These are phyloP conservation scores for Saitozyma podzolica DNA, from an alignment of 768 basidiomycete species.

Conservation along the genomic window DNA sequence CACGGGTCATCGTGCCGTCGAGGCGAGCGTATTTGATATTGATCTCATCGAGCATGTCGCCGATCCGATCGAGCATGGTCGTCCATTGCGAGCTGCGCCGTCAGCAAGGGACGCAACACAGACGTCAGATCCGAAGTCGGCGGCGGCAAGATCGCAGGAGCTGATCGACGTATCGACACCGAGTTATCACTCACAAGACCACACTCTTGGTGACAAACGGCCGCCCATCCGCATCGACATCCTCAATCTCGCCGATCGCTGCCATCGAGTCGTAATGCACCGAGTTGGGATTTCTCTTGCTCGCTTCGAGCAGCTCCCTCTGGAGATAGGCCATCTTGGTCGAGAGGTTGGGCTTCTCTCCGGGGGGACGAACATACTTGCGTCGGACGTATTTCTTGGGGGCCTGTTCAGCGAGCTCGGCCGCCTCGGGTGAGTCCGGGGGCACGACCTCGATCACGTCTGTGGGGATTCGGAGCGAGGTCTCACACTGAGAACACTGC, in stretches of 20 bases:
- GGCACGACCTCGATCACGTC: slow-evolving; percentile 83
- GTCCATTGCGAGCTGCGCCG: slow-evolving; percentile 84
- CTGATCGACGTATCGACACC: not conserved
- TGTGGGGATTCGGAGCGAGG: slow-evolving; percentile 60
- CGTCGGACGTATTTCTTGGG: slow-evolving; percentile 27
- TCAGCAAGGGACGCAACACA: not conserved
- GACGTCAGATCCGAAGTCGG: not conserved
- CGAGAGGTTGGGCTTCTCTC: slow-evolving; percentile 57
- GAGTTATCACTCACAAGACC: slow-evolving; percentile 72
- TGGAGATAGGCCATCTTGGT: slow-evolving; percentile 87
- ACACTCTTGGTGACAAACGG: slow-evolving; percentile 81
- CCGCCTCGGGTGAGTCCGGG: slow-evolving; percentile 61
- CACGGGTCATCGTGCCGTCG: slow-evolving; percentile 97
- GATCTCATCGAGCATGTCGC: slow-evolving; percentile 79
- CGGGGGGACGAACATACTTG: slow-evolving; percentile 39
- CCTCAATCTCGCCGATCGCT: slow-evolving; percentile 57
- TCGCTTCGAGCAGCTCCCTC: slow-evolving; percentile 75
- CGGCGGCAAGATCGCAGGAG: not conserved
- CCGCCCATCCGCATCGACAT: slow-evolving; percentile 73
- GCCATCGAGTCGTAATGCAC: slow-evolving; percentile 72
- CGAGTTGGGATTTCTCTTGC: slow-evolving; percentile 80
- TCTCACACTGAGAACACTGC: slow-evolving; percentile 76
- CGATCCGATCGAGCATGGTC: slow-evolving; percentile 68
- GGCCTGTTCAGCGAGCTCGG: slow-evolving; percentile 4
- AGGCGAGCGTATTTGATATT: slow-evolving; percentile 86